phyloP scores from a whole-genome alignment of 2,329 filamentous ascomycete genomes.

The Dryadomyces quercivorus region DNA sequence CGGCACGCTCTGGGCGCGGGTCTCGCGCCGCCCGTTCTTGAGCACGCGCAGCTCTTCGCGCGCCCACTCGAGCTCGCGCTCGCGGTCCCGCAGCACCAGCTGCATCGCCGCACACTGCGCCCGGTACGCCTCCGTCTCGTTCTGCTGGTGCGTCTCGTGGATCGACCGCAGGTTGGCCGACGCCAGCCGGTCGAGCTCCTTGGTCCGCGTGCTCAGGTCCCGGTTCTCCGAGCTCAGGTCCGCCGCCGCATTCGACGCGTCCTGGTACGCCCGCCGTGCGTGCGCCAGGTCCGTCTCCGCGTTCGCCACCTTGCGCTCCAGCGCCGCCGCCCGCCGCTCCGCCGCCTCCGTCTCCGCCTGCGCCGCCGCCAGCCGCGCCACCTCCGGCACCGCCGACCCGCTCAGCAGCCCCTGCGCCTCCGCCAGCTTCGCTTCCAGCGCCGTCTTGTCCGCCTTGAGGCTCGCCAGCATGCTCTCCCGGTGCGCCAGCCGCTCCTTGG shows the following conservation, averaged over 20 bases:
- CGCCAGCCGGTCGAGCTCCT: slow-evolving; percentile 28
- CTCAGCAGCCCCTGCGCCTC: slow-evolving; percentile 22
- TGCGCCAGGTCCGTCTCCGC: slow-evolving; percentile 41
- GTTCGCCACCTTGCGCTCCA: slow-evolving; percentile 25
- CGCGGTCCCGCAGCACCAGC: slow-evolving; percentile 33
- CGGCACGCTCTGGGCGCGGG: slow-evolving; percentile 42
- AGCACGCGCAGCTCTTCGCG: slow-evolving; percentile 35
- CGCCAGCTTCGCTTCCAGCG: slow-evolving; percentile 24
- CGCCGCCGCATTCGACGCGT: slow-evolving; percentile 35
- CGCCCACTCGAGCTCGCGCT: slow-evolving; percentile 34
- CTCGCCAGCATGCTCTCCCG: slow-evolving; percentile 23
- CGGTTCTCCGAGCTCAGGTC: slow-evolving; percentile 33
- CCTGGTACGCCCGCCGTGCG: slow-evolving; percentile 45
- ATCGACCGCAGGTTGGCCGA: slow-evolving; percentile 33
- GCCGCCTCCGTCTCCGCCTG: slow-evolving; percentile 27
- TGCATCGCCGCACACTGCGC: slow-evolving; percentile 29
- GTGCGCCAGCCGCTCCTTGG: slow-evolving; percentile 24
- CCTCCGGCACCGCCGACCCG: slow-evolving; percentile 23
- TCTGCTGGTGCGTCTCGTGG: slow-evolving; percentile 31
- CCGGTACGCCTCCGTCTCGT: slow-evolving; percentile 21
- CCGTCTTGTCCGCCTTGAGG: slow-evolving; percentile 24
- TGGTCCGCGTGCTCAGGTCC: slow-evolving; percentile 28
- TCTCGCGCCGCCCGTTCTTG: slow-evolving; percentile 40
- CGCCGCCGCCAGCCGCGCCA: slow-evolving; percentile 27
- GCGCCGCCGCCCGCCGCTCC: slow-evolving; percentile 23